phyloP scores from a whole-genome alignment of 352 stramenopile genomes.

The Pythium coloratum region DNA sequence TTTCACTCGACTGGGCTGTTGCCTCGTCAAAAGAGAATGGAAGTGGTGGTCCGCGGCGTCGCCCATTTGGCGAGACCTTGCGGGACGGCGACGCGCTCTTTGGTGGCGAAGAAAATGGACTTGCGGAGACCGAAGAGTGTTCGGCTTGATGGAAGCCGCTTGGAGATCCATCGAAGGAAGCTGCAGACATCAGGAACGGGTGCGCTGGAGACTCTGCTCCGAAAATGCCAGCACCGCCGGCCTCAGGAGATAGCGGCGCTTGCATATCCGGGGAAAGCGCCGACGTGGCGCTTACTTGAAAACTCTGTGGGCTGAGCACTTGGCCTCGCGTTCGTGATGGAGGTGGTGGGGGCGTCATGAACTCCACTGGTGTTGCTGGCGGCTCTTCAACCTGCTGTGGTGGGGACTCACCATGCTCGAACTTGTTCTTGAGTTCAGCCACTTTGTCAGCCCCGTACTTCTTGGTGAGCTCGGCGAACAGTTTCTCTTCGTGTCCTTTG shows the following conservation, averaged over 20 bases:
- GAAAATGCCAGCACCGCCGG: not conserved
- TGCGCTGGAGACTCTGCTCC: not conserved
- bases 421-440: constrained; percentile 32
- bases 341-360: not conserved
- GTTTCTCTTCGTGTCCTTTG: constrained; percentile 53
- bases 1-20: not conserved
- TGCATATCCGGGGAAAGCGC: not conserved
- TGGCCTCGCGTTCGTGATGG: not conserved
- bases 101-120: not conserved
- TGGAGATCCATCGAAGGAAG: constrained; percentile 1
- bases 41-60: constrained; percentile 14
- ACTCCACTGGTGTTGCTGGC: not conserved
- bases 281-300: not conserved
- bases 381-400: not conserved
- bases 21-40: constrained; percentile 19
- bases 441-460: constrained; percentile 62
- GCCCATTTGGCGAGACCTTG: constrained; percentile 18
- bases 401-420: constrained; percentile 9
- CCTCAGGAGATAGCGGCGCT: not conserved
- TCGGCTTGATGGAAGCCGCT: not conserved
- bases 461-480: constrained; percentile 67
- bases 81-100: not conserved
- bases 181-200: constrained; percentile 9
- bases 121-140: not conserved
- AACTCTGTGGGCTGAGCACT: not conserved